A percentile compares a stretch with the other conserved stretches of the same genome.
Conservation (phyloP, 768 basidiomycete species). For the Naganishia randhawae region DNA sequence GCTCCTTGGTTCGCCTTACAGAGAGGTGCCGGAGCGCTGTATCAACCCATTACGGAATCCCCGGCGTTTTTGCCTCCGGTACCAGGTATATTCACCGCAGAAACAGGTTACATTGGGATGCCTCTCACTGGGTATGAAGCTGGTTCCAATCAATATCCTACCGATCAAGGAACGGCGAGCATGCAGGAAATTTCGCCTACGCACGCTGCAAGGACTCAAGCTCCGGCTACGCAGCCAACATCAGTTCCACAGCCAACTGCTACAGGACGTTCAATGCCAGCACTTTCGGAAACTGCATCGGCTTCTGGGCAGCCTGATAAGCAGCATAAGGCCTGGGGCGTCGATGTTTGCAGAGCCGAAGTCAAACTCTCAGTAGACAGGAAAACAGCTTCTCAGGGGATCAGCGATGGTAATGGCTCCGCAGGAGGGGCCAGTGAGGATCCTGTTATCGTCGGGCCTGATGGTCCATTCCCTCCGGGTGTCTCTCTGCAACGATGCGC, state of each 20-base stretch:
- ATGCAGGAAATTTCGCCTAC: slow-evolving; percentile 22
- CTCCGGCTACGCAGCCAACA: neutral
- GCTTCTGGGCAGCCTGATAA: slow-evolving; percentile 25
- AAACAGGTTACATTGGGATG: slow-evolving; percentile 29
- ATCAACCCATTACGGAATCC: slow-evolving; percentile 26
- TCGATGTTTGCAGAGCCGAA: slow-evolving; percentile 36
- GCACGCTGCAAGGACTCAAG: neutral
- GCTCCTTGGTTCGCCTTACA: slow-evolving; percentile 45
- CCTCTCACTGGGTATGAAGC: slow-evolving; percentile 17
- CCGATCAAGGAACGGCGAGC: neutral
- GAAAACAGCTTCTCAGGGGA: neutral
- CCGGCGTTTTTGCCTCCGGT: slow-evolving; percentile 34
- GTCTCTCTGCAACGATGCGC: slow-evolving; percentile 45
- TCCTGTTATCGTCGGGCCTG: slow-evolving; percentile 26
- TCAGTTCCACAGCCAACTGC: neutral
- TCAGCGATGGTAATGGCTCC: slow-evolving; percentile 10
- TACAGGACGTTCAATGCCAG: neutral
- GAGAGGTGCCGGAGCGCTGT: slow-evolving; percentile 41
- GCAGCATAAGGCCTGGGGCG: slow-evolving; percentile 49
- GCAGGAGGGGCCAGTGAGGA: slow-evolving; percentile 23
- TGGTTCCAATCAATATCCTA: neutral
- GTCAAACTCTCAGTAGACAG: slow-evolving; percentile 14
- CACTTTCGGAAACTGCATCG: neutral
- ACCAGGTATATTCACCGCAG: slow-evolving; percentile 28
- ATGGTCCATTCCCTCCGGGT: slow-evolving; percentile 44